Evolutionary conservation across 176 grass and related monocot genomes (phyloP).

Genomic region (Carex littledalei): DNA sequence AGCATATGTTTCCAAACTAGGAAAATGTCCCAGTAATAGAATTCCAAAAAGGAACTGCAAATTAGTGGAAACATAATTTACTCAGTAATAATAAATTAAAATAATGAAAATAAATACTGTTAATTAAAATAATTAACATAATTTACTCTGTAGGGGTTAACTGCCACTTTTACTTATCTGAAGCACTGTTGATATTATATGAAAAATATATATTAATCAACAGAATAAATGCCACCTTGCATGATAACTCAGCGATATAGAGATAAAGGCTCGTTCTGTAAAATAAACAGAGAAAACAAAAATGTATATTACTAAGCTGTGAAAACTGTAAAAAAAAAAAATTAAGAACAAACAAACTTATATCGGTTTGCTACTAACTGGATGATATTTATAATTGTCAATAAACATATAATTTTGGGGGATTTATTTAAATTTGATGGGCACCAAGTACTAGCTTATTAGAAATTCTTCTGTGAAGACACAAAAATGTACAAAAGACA

Average conservation of each 20-base stretch:
- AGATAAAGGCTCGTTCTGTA: constrained; percentile 82
- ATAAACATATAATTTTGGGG: background rate
- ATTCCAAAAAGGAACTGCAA: constrained; percentile 87
- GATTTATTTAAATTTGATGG: background rate
- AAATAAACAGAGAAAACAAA: constrained; percentile 20
- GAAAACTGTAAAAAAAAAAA: background rate
- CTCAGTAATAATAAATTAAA: background rate
- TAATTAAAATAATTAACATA: background rate
- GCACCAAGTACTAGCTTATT: background rate
- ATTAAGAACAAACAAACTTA: background rate
- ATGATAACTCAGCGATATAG: constrained; percentile 63
- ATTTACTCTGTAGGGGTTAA: background rate
- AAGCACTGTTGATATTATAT: background rate
- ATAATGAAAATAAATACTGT: background rate
- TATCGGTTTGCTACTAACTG: background rate
- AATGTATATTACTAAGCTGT: constrained; percentile 16
- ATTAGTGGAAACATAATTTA: background rate
- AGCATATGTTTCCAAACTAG: constrained; percentile 71
- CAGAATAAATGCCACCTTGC: constrained; percentile 51
- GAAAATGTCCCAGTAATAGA: constrained; percentile 74
- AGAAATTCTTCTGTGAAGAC: background rate
- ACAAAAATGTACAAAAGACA: background rate
- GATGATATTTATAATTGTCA: background rate
- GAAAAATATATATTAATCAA: background rate
- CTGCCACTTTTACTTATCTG: background rate